These are phyloP conservation scores for Sclerotinia trifoliorum DNA, from an alignment of 2,329 filamentous ascomycete genomes.

Conservation along the genomic window DNA sequence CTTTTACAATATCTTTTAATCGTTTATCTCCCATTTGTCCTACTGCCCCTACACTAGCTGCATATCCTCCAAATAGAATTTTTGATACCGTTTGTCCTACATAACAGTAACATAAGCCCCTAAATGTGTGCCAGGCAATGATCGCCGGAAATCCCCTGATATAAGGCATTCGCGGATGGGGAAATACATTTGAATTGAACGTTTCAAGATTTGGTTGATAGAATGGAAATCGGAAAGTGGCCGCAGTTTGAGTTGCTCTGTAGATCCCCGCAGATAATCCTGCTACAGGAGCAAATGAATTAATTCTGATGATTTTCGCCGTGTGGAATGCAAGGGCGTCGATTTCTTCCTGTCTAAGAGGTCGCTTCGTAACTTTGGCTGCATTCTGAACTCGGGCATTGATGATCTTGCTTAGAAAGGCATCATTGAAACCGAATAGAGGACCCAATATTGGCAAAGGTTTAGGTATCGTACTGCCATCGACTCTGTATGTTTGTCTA, in stretches of 20 bases:
- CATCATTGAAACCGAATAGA: slow-evolving; percentile 32
- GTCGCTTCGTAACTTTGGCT: slow-evolving; percentile 25
- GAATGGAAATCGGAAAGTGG: slow-evolving; percentile 37
- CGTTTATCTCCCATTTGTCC: slow-evolving; percentile 35
- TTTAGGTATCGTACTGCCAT: slow-evolving; percentile 30
- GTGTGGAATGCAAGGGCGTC: slow-evolving; percentile 35
- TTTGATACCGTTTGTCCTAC: slow-evolving; percentile 29
- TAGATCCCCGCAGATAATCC: slow-evolving; percentile 34
- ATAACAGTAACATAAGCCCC: slow-evolving; percentile 31
- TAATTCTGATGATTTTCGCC: slow-evolving; percentile 33
- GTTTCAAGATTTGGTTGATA: slow-evolving; percentile 34
- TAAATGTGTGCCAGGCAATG: slow-evolving; percentile 32
- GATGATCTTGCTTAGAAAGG: slow-evolving; percentile 14
- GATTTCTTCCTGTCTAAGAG: slow-evolving; percentile 34
- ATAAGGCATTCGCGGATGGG: slow-evolving; percentile 19
- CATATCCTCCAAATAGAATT: slow-evolving; percentile 34
- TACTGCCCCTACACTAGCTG: slow-evolving; percentile 30
- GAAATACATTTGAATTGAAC: slow-evolving; percentile 31
- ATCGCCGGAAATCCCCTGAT: slow-evolving; percentile 29
- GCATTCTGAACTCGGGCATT: background rate
- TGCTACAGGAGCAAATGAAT: slow-evolving; percentile 33
- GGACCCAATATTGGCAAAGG: slow-evolving; percentile 34
- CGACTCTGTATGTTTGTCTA: slow-evolving; percentile 1
- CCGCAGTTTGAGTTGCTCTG: slow-evolving; percentile 30
- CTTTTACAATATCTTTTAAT: slow-evolving; percentile 30